phyloP scores from a whole-genome alignment of 495 filamentous ascomycete species.

The Penicillium lagena region DNA sequence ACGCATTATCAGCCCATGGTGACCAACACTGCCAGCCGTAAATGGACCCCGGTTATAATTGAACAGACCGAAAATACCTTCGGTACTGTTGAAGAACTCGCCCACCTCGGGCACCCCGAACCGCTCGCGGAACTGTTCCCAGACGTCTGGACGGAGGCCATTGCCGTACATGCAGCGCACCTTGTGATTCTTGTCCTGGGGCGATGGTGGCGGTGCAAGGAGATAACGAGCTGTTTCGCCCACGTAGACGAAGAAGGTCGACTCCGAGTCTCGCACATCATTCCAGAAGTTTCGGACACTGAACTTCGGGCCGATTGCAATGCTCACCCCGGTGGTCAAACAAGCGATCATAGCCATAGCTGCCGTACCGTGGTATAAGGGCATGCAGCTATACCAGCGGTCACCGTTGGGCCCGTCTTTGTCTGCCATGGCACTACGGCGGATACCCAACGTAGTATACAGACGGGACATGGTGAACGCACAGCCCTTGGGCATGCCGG shows the following conservation, averaged over 20 bases:
- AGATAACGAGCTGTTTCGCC: conserved; percentile 76
- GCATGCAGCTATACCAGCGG: conserved; percentile 74
- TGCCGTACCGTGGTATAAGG: conserved; percentile 74
- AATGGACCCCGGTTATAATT: conserved; percentile 57
- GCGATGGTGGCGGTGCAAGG: conserved; percentile 58
- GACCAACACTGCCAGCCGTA: conserved; percentile 58
- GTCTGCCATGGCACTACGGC: conserved; percentile 19
- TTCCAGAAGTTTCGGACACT: conserved; percentile 66
- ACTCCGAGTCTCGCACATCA: conserved; percentile 60
- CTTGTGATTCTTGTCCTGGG: conserved; percentile 58
- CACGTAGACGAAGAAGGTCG: conserved; percentile 75
- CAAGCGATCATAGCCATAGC: conserved; percentile 47
- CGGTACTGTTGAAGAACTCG: conserved; percentile 64
- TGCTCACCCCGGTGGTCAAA: conserved; percentile 50
- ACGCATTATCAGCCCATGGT: conserved; percentile 59
- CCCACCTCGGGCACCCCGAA: conserved; percentile 53
- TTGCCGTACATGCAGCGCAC: conserved; percentile 69
- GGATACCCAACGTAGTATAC: conserved; percentile 19
- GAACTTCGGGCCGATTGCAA: conserved; percentile 68
- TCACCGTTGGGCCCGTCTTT: conserved; percentile 40
- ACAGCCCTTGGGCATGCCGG: conserved; percentile 59
- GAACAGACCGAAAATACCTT: conserved; percentile 53
- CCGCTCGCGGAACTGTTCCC: conserved; percentile 60
- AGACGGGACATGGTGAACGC: conserved; percentile 42
- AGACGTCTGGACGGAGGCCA: conserved; percentile 71